These are phyloP conservation scores for Hypoxylon lienhwacheense DNA, from an alignment of 495 filamentous ascomycete genomes.

Conservation along the genomic window DNA sequence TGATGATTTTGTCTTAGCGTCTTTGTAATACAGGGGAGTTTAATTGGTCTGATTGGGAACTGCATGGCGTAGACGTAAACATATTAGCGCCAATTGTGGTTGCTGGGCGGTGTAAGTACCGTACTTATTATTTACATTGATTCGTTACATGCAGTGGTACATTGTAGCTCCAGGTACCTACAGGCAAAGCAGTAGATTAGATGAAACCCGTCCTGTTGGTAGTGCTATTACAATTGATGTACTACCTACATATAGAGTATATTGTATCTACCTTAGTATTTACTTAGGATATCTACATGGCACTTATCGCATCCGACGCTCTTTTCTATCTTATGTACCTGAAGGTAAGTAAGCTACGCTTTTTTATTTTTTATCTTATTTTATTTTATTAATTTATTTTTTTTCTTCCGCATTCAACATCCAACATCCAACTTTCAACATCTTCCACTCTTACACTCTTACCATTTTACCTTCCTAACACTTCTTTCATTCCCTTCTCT, in stretches of 20 bases:
- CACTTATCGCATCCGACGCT: neutral
- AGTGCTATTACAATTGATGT: too few species aligned
- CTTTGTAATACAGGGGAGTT: conserved; percentile 23
- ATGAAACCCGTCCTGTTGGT: conserved; percentile 15
- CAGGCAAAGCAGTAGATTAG: neutral
- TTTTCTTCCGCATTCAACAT: conserved; percentile 18
- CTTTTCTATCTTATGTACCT: neutral
- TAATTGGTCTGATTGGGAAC: conserved; percentile 21
- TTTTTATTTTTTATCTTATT: too few species aligned
- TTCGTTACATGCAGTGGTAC: neutral
- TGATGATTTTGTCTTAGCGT: conserved; percentile 1
- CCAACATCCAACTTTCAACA: conserved; percentile 1
- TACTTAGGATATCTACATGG: too few species aligned
- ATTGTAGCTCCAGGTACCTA: neutral
- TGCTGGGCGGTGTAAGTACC: too few species aligned
- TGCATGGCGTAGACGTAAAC: too few species aligned
- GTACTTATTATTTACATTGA: neutral
- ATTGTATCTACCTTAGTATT: too few species aligned
- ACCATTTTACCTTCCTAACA: neutral
- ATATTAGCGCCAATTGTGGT: too few species aligned
- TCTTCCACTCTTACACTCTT: too few species aligned
- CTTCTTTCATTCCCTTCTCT: conserved; percentile 30
- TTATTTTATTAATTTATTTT: too few species aligned
- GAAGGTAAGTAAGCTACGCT: too few species aligned
- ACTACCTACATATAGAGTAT: too few species aligned